phyloP scores from a whole-genome alignment of 2,329 filamentous ascomycete species.

The Colletotrichum incanum region DNA sequence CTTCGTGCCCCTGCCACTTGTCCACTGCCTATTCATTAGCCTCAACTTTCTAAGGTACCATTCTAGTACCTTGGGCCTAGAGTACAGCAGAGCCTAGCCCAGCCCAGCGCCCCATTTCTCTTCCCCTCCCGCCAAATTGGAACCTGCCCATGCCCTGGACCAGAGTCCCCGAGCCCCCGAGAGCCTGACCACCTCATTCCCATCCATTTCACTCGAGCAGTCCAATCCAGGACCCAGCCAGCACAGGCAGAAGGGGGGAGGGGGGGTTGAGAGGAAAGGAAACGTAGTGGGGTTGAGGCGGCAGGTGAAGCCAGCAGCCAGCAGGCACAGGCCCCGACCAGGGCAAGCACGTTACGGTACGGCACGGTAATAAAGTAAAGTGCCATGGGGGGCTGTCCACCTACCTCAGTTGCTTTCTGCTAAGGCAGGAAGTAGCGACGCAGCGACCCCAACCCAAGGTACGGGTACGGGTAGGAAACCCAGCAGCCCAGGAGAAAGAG shows the following conservation, averaged over 20 bases:
- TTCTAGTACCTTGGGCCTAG: constrained; percentile 19
- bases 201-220: constrained; percentile 18
- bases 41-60: constrained; percentile 22
- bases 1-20: constrained; percentile 13
- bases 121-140: constrained; percentile 41
- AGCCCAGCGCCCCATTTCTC: constrained; percentile 38
- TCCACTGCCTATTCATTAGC: constrained; percentile 6
- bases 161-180: constrained; percentile 37
- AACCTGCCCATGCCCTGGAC: constrained; percentile 35
- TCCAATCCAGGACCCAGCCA: constrained; percentile 7
- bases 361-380: constrained; percentile 9
- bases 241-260: constrained; percentile 10
- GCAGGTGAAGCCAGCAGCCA: constrained; percentile 38
- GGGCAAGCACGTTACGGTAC: constrained; percentile 18
- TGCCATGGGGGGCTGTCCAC: constrained; percentile 2
- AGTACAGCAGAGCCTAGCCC: constrained; percentile 36
- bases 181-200: constrained; percentile 31
- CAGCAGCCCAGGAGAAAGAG: constrained; percentile 26
- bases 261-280: constrained; percentile 14
- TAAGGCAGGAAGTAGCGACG: constrained; percentile 16
- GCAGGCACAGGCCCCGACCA: constrained; percentile 12
- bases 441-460: constrained; percentile 28
- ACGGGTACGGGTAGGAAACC: constrained; percentile 25
- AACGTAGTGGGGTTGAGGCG: constrained; percentile 37
- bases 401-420: background rate